These are phyloP conservation scores for Parsonsia alboflavescens DNA, from an alignment of 257 asterid species.

Conservation along the genomic window DNA sequence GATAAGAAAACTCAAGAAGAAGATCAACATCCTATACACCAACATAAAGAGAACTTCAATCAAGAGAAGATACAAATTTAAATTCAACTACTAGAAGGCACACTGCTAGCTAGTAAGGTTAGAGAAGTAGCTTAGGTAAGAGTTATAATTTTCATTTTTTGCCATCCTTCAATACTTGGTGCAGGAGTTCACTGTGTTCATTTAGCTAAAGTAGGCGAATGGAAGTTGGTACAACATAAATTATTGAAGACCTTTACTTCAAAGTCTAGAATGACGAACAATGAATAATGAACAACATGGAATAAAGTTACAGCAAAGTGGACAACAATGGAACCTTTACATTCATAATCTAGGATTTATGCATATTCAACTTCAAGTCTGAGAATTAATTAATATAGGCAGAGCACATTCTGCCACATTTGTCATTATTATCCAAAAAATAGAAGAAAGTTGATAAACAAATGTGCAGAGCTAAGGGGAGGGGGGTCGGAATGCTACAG, in stretches of 20 bases:
- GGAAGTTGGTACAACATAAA: neutral
- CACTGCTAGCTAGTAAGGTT: too few relatives aligned
- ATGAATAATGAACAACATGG: neutral
- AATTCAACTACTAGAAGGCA: neutral
- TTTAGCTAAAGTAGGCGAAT: neutral
- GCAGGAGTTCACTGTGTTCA: neutral
- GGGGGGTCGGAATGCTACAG: neutral
- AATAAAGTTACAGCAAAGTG: neutral
- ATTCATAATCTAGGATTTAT: neutral
- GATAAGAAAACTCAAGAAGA: neutral
- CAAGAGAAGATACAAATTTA: neutral
- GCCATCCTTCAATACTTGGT: neutral
- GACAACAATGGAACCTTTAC: neutral
- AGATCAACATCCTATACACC: neutral
- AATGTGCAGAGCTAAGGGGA: neutral
- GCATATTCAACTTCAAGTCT: neutral
- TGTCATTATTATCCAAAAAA: neutral
- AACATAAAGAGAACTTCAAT: neutral
- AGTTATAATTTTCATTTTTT: too few relatives aligned
- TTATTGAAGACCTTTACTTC: neutral
- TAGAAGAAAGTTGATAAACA: neutral
- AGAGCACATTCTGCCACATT: neutral
- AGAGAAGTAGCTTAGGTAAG: neutral
- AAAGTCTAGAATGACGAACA: neutral
- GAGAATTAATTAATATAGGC: neutral